A percentile compares a stretch with the other conserved stretches of the same genome.
Evolutionary conservation across 1,139 yeast species (phyloP).

Genomic region (Saccharomyces hybrid): DNA sequence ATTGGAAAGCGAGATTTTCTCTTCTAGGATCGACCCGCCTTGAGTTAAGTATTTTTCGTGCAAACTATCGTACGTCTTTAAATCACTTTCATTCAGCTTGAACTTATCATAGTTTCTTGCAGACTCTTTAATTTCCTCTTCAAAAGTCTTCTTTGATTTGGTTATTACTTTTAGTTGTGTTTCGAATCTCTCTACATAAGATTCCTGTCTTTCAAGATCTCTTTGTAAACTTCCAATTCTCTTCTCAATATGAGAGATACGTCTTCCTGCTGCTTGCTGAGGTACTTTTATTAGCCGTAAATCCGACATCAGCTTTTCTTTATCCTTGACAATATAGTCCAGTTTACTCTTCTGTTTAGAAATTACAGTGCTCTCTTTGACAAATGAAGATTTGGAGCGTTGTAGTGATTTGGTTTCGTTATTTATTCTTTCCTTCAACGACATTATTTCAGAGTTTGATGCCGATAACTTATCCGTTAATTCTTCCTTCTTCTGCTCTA

Average conservation of each 20-base stretch:
- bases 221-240: slow-evolving; percentile 46
- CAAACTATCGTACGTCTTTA: slow-evolving; percentile 51
- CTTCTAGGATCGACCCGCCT: slow-evolving; percentile 55
- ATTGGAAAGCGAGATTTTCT: slow-evolving; percentile 37
- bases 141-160: slow-evolving; percentile 40
- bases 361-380: slow-evolving; percentile 40
- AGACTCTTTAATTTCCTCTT: slow-evolving; percentile 32
- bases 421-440: slow-evolving; percentile 26
- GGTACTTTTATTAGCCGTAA: slow-evolving; percentile 47
- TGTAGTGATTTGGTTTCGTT: slow-evolving; percentile 28
- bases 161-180: slow-evolving; percentile 44
- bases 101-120: slow-evolving; percentile 30
- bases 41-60: slow-evolving; percentile 49
- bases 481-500: slow-evolving; percentile 42
- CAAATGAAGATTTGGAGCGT: slow-evolving; percentile 36
- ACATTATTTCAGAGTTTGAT: slow-evolving; percentile 31
- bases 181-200: slow-evolving; percentile 37
- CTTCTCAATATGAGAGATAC: slow-evolving; percentile 41
- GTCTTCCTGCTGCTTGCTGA: slow-evolving; percentile 33
- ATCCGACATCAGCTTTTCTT: slow-evolving; percentile 49
- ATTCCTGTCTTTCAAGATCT: slow-evolving; percentile 49
- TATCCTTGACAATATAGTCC: slow-evolving; percentile 34
- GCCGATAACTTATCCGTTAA: slow-evolving; percentile 29
- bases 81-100: slow-evolving; percentile 43
- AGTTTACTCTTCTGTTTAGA: slow-evolving; percentile 38